These are phyloP conservation scores for Lactifluus echinatus DNA, from an alignment of 768 basidiomycete genomes.

Conservation along the genomic window DNA sequence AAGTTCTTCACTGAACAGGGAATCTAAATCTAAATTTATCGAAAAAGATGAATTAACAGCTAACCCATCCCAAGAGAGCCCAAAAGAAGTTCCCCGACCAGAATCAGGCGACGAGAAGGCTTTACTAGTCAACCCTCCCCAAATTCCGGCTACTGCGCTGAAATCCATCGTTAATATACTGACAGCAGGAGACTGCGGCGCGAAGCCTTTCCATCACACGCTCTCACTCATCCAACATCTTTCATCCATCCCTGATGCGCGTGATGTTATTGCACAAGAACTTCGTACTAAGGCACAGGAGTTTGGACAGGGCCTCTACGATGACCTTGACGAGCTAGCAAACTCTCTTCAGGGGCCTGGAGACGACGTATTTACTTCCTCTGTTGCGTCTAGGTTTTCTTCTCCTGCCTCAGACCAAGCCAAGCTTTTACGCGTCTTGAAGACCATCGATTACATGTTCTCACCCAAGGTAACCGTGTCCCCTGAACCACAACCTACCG, in stretches of 20 bases:
- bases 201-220: slow-evolving; percentile 91
- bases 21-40: neutral
- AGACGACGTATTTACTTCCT: slow-evolving; percentile 49
- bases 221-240: slow-evolving; percentile 88
- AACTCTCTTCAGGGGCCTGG: slow-evolving; percentile 48
- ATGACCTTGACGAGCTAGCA: slow-evolving; percentile 72
- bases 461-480: slow-evolving; percentile 44
- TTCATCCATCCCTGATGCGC: slow-evolving; percentile 79
- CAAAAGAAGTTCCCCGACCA: slow-evolving; percentile 4
- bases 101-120: slow-evolving; percentile 32
- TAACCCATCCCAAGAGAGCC: slow-evolving; percentile 24
- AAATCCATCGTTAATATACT: slow-evolving; percentile 93
- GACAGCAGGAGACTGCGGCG: slow-evolving; percentile 95
- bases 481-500: slow-evolving; percentile 32
- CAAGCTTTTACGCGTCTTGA: slow-evolving; percentile 90
- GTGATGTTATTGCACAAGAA: slow-evolving; percentile 85
- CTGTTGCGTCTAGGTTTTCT: slow-evolving; percentile 84
- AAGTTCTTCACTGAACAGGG: neutral
- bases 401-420: slow-evolving; percentile 91
- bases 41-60: slow-evolving; percentile 8
- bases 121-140: slow-evolving; percentile 67
- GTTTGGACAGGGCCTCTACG: slow-evolving; percentile 65
- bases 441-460: slow-evolving; percentile 97
- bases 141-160: slow-evolving; percentile 76
- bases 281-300: slow-evolving; percentile 80